Conservation (phyloP, 257 asterid species). For the Vinca minor region DNA sequence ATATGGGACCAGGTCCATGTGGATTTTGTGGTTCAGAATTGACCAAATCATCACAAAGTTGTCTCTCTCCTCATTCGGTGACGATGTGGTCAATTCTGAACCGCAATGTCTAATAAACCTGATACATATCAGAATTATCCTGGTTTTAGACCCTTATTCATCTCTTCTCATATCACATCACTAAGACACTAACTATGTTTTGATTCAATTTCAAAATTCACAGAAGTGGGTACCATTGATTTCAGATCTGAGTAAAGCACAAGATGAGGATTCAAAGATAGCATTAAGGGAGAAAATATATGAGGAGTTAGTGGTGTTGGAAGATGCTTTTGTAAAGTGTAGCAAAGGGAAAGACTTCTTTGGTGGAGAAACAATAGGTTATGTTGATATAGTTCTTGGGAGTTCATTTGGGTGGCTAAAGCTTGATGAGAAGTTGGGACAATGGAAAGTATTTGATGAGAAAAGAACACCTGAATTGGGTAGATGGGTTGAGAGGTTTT, state of each 20-base stretch:
- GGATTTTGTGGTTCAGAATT: too few relatives aligned
- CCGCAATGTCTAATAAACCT: too few relatives aligned
- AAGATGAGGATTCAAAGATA: slow-evolving; percentile 16
- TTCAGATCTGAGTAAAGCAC: slow-evolving; percentile 1
- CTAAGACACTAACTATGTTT: neutral
- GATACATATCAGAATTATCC: too few relatives aligned
- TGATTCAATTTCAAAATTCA: neutral
- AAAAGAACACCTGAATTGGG: slow-evolving; percentile 14
- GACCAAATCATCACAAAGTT: too few relatives aligned
- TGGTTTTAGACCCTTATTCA: too few relatives aligned
- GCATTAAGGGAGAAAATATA: slow-evolving; percentile 5
- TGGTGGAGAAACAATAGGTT: slow-evolving; percentile 42
- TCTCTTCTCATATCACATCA: neutral
- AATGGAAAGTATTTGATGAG: slow-evolving; percentile 14
- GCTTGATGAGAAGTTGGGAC: neutral
- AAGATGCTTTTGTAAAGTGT: slow-evolving; percentile 24
- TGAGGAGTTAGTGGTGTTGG: slow-evolving; percentile 22
- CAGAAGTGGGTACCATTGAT: slow-evolving; percentile 9
- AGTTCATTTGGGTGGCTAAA: slow-evolving; percentile 17
- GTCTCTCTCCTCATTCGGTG: too few relatives aligned
- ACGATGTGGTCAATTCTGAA: too few relatives aligned
- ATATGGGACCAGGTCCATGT: too few relatives aligned
- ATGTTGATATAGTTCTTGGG: slow-evolving; percentile 35
- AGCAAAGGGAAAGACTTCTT: slow-evolving; percentile 33
- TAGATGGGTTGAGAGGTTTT: slow-evolving; percentile 20